Percentiles rank a stretch among this genome's conserved stretches.
These are phyloP conservation scores for Pythium apleroticum DNA, from an alignment of 352 stramenopile species.

Conservation along the genomic window DNA sequence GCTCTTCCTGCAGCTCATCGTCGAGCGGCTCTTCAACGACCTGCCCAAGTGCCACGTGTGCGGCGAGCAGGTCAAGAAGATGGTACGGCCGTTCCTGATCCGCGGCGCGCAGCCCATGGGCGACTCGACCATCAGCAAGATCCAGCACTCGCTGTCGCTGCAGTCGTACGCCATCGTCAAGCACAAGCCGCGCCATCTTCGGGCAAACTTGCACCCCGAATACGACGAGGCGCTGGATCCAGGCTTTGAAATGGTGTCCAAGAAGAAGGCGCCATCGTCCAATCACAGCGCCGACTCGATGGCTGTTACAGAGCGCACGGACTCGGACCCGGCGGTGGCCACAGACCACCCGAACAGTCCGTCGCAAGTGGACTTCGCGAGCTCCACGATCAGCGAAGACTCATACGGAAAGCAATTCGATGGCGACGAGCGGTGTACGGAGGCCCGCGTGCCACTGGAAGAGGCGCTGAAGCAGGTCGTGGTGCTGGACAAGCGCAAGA, in stretches of 20 bases:
- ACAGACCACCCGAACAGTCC: not conserved
- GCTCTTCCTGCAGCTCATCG: conserved; percentile 72
- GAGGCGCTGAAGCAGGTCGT: conserved; percentile 84
- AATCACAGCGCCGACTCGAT: conserved; percentile 17
- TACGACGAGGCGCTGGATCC: not conserved
- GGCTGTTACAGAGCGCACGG: conserved; percentile 38
- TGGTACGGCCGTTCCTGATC: conserved; percentile 75
- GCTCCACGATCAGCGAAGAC: conserved; percentile 31
- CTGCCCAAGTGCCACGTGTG: conserved; percentile 74
- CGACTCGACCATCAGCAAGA: conserved; percentile 67
- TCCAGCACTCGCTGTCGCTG: conserved; percentile 71
- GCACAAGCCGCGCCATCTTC: conserved; percentile 30
- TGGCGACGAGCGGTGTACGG: conserved; percentile 62
- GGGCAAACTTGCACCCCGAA: conserved; percentile 25
- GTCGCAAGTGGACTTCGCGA: conserved; percentile 15
- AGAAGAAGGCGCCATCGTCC: conserved; percentile 14
- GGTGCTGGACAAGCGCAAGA: conserved; percentile 44
- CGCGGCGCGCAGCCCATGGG: conserved; percentile 76
- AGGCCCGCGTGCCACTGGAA: conserved; percentile 62
- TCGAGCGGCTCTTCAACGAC: conserved; percentile 68
- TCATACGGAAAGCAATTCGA: conserved; percentile 43
- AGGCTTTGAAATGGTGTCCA: not conserved
- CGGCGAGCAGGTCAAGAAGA: conserved; percentile 61
- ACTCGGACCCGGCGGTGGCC: conserved; percentile 48
- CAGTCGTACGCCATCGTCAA: conserved; percentile 61